Percentiles rank a stretch among this genome's conserved stretches.
phyloP scores from a whole-genome alignment of 2,329 filamentous ascomycete genomes.

The Botrytis pseudocinerea region DNA sequence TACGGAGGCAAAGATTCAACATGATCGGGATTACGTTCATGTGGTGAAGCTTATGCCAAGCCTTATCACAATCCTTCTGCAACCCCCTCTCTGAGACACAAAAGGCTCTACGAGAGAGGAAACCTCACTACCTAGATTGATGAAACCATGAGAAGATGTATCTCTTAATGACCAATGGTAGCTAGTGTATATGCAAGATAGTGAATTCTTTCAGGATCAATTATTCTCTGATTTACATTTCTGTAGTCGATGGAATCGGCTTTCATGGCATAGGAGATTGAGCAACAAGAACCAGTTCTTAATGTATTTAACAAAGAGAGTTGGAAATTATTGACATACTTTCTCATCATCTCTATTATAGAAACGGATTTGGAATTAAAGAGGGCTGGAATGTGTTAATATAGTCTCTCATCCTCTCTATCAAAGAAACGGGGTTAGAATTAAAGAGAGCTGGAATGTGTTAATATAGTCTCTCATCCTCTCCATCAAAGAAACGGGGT shows the following conservation, averaged over 20 bases:
- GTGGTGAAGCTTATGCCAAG: neutral
- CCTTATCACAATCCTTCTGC: neutral
- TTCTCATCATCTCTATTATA: neutral
- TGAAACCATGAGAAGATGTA: neutral
- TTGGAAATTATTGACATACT: neutral
- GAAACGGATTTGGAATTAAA: neutral
- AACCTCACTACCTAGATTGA: too few species aligned
- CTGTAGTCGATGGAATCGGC: neutral
- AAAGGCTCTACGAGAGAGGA: too few species aligned
- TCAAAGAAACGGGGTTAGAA: neutral
- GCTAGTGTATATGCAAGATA: neutral
- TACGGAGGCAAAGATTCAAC: neutral
- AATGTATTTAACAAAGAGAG: neutral
- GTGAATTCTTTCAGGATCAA: neutral
- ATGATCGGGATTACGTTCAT: neutral
- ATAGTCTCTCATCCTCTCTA: neutral
- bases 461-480: neutral
- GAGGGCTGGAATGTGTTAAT: neutral
- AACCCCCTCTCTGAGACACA: neutral
- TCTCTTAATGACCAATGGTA: neutral
- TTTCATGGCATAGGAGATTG: neutral
- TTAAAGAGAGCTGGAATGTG: neutral
- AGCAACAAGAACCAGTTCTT: neutral
- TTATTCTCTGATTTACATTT: neutral
- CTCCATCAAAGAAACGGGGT: neutral